Conservation (phyloP, 2,329 filamentous ascomycete genomes). For the Pyrenophora teres region DNA sequence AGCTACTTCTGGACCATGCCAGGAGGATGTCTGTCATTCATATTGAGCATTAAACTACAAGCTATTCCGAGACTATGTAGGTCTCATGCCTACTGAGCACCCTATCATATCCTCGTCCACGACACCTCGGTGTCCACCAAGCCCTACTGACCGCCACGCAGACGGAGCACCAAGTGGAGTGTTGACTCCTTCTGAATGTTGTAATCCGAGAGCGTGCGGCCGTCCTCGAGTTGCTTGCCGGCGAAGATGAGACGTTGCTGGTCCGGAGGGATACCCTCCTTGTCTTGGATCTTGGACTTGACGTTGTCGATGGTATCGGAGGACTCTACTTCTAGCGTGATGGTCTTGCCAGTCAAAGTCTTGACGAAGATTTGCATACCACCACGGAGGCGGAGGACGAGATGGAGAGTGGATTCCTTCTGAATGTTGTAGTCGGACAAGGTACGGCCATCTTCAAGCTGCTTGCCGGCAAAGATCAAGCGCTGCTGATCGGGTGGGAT, state of each 20-base stretch:
- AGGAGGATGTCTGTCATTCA: no score
- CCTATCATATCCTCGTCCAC: conserved; percentile 36
- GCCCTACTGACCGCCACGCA: conserved; percentile 60
- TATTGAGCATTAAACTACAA: no score
- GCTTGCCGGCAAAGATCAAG: conserved; percentile 94
- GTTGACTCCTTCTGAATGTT: conserved; percentile 85
- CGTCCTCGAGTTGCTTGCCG: conserved; percentile 91
- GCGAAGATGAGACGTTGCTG: conserved; percentile 94
- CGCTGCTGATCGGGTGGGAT: conserved; percentile 97
- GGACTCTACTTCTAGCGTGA: conserved; percentile 87
- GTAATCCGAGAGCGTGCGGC: conserved; percentile 89
- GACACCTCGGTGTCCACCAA: conserved; percentile 18
- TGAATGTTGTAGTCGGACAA: conserved; percentile 94
- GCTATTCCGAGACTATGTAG: no score
- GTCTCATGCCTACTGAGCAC: no score
- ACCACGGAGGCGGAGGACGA: conserved; percentile 85
- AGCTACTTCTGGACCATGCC: no score
- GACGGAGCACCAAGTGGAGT: conserved; percentile 66
- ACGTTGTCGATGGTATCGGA: conserved; percentile 94
- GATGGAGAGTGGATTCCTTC: conserved; percentile 85
- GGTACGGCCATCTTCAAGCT: conserved; percentile 92
- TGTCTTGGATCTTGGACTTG: conserved; percentile 81
- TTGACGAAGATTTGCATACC: conserved; percentile 68
- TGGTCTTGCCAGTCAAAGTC: conserved; percentile 80
- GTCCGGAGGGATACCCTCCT: conserved; percentile 87